Evolutionary conservation across 306 rosid genomes (phyloP).

Genomic region (Ormosia emarginata): DNA sequence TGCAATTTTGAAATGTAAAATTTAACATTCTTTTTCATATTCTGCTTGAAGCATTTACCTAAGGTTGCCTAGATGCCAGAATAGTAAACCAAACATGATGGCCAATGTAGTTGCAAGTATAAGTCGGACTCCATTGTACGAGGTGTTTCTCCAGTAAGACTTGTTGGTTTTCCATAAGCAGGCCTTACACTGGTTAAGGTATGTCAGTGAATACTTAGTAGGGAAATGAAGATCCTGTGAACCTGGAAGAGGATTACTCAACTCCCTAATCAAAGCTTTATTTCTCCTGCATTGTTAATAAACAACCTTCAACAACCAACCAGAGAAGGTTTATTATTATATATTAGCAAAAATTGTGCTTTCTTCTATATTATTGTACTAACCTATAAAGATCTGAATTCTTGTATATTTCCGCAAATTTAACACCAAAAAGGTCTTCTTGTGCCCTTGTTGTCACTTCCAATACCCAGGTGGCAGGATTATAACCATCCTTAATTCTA

Average conservation of each 20-base stretch:
- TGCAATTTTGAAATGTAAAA: background rate
- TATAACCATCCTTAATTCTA: constrained; percentile 22
- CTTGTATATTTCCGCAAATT: constrained; percentile 29
- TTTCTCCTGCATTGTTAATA: constrained; percentile 20
- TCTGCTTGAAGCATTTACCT: background rate
- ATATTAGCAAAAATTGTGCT: background rate
- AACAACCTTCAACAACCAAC: background rate
- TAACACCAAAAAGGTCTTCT: constrained; percentile 22
- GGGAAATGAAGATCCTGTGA: constrained; percentile 31
- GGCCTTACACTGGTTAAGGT: constrained; percentile 12
- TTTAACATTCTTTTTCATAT: background rate
- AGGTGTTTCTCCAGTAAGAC: constrained; percentile 34
- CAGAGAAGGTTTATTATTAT: background rate
- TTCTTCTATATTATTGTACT: background rate
- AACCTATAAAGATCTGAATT: constrained; percentile 21
- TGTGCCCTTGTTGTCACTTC: constrained; percentile 30
- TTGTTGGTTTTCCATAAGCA: constrained; percentile 27
- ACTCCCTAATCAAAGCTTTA: constrained; percentile 23
- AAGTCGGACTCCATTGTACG: constrained; percentile 25
- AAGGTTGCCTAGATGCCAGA: constrained; percentile 14
- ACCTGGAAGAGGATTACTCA: constrained; percentile 20
- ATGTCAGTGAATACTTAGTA: constrained; percentile 21
- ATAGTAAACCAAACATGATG: constrained; percentile 22
- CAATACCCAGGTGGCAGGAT: constrained; percentile 37
- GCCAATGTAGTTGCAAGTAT: background rate